phyloP scores from a whole-genome alignment of 148 eudicot genomes.

The Silene conica region DNA sequence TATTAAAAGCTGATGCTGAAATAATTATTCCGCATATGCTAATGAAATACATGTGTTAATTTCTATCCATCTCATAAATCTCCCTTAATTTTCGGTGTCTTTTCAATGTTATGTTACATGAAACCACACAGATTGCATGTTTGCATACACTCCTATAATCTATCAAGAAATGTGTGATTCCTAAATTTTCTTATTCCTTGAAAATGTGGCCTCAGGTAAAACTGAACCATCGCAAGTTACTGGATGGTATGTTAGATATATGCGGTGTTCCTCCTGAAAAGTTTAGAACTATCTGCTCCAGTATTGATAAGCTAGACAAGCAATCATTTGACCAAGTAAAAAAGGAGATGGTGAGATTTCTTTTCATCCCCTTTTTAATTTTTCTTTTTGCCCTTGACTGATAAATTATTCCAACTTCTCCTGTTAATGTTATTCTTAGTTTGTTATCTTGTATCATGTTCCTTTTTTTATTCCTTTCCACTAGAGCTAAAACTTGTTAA shows the following conservation, averaged over 20 bases:
- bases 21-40: background rate
- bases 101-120: background rate
- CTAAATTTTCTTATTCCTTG: conserved; percentile 12
- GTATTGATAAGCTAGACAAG: conserved; percentile 96
- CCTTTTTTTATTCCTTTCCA: background rate
- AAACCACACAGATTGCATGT: background rate
- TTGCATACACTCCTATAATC: background rate
- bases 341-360: conserved; percentile 68
- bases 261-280: conserved; percentile 92
- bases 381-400: background rate
- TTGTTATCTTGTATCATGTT: background rate
- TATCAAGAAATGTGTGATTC: background rate
- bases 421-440: background rate
- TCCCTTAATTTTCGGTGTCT: background rate
- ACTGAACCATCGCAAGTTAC: conserved; percentile 83
- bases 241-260: conserved; percentile 90
- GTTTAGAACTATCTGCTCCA: conserved; percentile 91
- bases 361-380: background rate
- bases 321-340: conserved; percentile 84
- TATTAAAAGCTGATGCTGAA: background rate
- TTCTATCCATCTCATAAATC: background rate
- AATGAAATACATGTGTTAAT: background rate
- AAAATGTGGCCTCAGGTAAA: conserved; percentile 52
- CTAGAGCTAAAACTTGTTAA: too few relatives aligned
- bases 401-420: background rate